Percentiles rank a stretch among this genome's conserved stretches.
Evolutionary conservation across 2,329 filamentous ascomycete genomes (phyloP).

Genomic region (Arthrobotrys entomopaga): DNA sequence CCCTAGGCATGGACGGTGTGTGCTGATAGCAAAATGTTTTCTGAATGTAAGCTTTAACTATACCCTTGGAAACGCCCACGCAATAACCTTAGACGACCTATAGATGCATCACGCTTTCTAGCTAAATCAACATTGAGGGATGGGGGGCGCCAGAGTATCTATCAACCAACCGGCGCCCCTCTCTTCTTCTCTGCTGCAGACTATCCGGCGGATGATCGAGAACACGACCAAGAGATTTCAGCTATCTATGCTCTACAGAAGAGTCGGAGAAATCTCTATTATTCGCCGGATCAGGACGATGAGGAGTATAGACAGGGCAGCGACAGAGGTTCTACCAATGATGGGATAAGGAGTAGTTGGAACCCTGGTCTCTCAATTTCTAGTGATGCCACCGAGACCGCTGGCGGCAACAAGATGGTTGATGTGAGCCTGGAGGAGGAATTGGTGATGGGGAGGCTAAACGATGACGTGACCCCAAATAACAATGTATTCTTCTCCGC

Average conservation of each 20-base stretch:
- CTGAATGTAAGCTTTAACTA: constrained; percentile 77
- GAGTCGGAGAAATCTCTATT: constrained; percentile 81
- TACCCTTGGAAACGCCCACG: not conserved
- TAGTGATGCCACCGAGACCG: constrained; percentile 60
- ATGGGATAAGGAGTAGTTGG: constrained; percentile 74
- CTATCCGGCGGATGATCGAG: constrained; percentile 91
- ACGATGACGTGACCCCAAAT: constrained; percentile 54
- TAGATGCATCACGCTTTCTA: constrained; percentile 95
- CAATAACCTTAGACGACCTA: not conserved
- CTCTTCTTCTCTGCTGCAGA: constrained; percentile 94
- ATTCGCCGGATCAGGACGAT: constrained; percentile 71
- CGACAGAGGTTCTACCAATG: constrained; percentile 57
- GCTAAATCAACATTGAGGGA: constrained; percentile 80
- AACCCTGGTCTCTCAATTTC: constrained; percentile 66
- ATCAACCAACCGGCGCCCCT: constrained; percentile 68
- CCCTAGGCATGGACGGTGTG: constrained; percentile 6
- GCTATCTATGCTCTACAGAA: constrained; percentile 91
- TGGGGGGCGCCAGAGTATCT: constrained; percentile 61
- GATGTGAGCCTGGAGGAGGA: constrained; percentile 63
- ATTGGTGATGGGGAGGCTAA: constrained; percentile 59
- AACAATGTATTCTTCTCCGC: constrained; percentile 43
- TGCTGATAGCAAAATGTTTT: constrained; percentile 72
- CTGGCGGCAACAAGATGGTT: constrained; percentile 56
- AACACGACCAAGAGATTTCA: constrained; percentile 89
- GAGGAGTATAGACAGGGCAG: constrained; percentile 63